Conservation (phyloP, 1,284 basidiomycete genomes). For the Puccinia triticina region DNA sequence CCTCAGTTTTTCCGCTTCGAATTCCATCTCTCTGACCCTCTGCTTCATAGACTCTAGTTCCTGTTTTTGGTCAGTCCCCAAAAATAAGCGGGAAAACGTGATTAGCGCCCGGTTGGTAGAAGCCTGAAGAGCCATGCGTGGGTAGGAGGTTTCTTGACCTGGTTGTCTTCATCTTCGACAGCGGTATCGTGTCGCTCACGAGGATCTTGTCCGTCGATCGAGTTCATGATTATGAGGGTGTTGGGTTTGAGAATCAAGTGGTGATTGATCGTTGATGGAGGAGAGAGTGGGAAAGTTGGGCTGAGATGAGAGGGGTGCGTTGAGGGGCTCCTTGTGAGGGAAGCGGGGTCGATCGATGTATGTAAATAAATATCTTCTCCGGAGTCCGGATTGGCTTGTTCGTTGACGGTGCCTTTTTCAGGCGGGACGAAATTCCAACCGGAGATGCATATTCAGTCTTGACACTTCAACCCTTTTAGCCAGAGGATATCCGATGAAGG, state of each 20-base stretch:
- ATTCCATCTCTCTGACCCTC: slow-evolving; percentile 74
- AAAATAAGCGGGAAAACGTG: background rate
- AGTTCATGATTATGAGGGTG: slow-evolving; percentile 23
- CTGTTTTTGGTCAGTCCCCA: slow-evolving; percentile 53
- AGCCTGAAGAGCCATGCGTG: background rate
- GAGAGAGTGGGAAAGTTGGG: background rate
- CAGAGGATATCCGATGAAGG: too few relatives aligned
- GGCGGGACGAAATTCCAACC: too few relatives aligned
- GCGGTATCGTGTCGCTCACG: slow-evolving; percentile 32
- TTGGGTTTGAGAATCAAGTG: background rate
- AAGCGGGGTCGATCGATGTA: too few relatives aligned
- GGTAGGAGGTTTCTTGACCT: slow-evolving; percentile 5
- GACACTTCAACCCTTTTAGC: too few relatives aligned
- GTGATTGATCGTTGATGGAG: background rate
- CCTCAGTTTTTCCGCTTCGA: slow-evolving; percentile 85
- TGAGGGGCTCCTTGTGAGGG: too few relatives aligned
- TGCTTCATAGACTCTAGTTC: slow-evolving; percentile 78
- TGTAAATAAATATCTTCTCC: too few relatives aligned
- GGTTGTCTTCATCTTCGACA: slow-evolving; percentile 47
- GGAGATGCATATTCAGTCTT: too few relatives aligned
- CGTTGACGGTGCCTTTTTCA: too few relatives aligned
- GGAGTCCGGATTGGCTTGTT: too few relatives aligned
- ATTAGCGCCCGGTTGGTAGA: background rate
- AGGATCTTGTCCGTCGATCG: slow-evolving; percentile 34
- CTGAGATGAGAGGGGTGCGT: too few relatives aligned